These are phyloP conservation scores for Fusarium chaquense DNA, from an alignment of 2,329 filamentous ascomycete genomes.

Conservation along the genomic window DNA sequence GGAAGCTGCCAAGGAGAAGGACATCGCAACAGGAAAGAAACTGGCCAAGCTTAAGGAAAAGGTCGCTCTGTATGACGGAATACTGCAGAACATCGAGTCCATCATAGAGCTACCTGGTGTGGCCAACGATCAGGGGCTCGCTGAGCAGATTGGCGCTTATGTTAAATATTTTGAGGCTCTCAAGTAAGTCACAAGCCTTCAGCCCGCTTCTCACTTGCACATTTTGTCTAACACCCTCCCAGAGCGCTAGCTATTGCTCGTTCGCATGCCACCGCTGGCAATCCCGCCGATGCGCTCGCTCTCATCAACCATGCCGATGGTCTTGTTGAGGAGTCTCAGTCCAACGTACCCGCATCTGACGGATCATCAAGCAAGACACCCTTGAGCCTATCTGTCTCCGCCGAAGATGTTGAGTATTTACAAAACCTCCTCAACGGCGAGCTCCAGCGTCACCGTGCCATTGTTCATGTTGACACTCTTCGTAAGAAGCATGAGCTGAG, in stretches of 20 bases:
- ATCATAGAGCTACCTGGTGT: conserved; percentile 91
- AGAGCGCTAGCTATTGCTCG: conserved; percentile 87
- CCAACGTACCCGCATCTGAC: conserved; percentile 57
- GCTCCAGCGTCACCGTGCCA: conserved; percentile 82
- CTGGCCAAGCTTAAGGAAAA: conserved; percentile 86
- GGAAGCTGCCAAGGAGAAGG: conserved; percentile 63
- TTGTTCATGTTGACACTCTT: conserved; percentile 84
- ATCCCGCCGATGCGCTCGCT: conserved; percentile 83
- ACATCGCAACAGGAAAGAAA: conserved; percentile 79
- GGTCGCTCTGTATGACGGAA: conserved; percentile 90
- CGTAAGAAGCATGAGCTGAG: conserved; percentile 62
- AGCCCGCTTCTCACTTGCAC: not conserved
- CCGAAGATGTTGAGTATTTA: conserved; percentile 69
- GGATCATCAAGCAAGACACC: conserved; percentile 55
- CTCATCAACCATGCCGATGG: conserved; percentile 79
- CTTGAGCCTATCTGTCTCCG: conserved; percentile 76
- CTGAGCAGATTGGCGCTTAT: conserved; percentile 82
- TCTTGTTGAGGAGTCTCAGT: conserved; percentile 67
- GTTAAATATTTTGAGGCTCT: conserved; percentile 87
- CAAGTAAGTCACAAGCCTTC: conserved; percentile 68
- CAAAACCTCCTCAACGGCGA: conserved; percentile 74
- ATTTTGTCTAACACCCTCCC: conserved; percentile 34
- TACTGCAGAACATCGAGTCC: conserved; percentile 88
- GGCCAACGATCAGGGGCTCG: conserved; percentile 81
- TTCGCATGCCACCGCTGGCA: conserved; percentile 81